Conservation (phyloP, 257 asterid genomes). For the Solanum sejunctum region DNA sequence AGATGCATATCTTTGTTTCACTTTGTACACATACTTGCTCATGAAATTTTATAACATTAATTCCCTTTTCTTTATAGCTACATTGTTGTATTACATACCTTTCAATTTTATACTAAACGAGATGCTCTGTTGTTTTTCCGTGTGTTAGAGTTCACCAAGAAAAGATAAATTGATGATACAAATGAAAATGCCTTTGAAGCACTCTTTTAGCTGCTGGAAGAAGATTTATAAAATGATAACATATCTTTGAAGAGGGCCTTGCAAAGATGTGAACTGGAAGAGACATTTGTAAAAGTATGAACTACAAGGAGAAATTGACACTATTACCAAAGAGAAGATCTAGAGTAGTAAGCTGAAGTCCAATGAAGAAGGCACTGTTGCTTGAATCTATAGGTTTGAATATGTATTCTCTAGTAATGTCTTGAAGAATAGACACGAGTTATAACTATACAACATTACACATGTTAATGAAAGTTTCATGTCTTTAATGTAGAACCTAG, state of each 20-base stretch:
- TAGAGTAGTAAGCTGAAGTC: slow-evolving; percentile 23
- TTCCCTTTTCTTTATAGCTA: not conserved
- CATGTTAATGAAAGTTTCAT: no score
- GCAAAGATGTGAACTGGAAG: slow-evolving; percentile 61
- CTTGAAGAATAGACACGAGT: no score
- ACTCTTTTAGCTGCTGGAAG: slow-evolving; percentile 72
- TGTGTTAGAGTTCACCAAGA: slow-evolving; percentile 21
- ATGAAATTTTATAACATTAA: not conserved
- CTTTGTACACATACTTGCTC: not conserved
- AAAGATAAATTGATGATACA: slow-evolving; percentile 28
- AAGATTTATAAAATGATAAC: slow-evolving; percentile 74
- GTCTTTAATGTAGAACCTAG: no score
- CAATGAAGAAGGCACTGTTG: slow-evolving; percentile 12
- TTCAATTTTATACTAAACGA: not conserved
- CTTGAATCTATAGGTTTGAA: no score
- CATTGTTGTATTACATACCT: not conserved
- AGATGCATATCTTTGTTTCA: not conserved
- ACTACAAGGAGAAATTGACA: slow-evolving; percentile 36
- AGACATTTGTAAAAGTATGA: slow-evolving; percentile 70
- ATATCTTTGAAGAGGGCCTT: slow-evolving; percentile 45
- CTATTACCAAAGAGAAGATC: slow-evolving; percentile 17
- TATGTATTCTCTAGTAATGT: no score
- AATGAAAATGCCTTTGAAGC: slow-evolving; percentile 94
- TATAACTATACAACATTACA: no score
- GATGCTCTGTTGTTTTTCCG: slow-evolving; percentile 1